These are phyloP conservation scores for Boletellus emodensis DNA, from an alignment of 768 basidiomycete species.

Conservation along the genomic window DNA sequence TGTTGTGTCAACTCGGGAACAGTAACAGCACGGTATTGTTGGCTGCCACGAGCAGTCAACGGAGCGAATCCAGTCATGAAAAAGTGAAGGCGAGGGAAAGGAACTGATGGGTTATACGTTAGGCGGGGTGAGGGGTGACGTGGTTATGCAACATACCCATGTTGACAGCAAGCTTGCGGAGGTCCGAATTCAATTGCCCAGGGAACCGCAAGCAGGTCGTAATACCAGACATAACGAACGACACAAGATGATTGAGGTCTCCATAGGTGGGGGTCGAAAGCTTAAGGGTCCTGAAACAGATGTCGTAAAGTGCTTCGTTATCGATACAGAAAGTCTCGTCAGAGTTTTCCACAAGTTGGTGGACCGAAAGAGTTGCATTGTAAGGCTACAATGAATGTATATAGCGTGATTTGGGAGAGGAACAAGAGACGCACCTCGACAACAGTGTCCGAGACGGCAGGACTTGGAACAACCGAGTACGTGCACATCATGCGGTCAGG, in stretches of 20 bases:
- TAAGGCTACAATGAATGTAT: constrained; percentile 62
- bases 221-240: constrained; percentile 97
- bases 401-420: background rate
- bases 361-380: constrained; percentile 97
- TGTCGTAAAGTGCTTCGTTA: constrained; percentile 98
- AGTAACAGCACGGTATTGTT: constrained; percentile 93
- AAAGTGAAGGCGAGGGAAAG: constrained; percentile 99
- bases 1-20: constrained; percentile 98
- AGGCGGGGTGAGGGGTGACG: background rate
- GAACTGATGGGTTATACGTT: constrained; percentile 49
- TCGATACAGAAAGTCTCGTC: constrained; percentile 99
- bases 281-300: constrained; percentile 98
- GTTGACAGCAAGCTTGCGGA: constrained; percentile 98
- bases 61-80: constrained; percentile 98
- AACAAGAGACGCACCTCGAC: constrained; percentile 62
- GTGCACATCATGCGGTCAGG: constrained; percentile 99
- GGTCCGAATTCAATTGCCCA: constrained; percentile 98
- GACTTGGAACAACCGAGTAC: constrained; percentile 96
- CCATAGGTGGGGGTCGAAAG: constrained; percentile 94
- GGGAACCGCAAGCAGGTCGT: constrained; percentile 99
- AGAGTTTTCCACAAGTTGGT: constrained; percentile 99
- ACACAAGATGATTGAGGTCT: constrained; percentile 97
- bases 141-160: constrained; percentile 64
- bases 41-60: constrained; percentile 88
- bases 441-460: constrained; percentile 98